phyloP scores from a whole-genome alignment of 1,139 yeast genomes.

The Kurtzmaniella quercitrusa region DNA sequence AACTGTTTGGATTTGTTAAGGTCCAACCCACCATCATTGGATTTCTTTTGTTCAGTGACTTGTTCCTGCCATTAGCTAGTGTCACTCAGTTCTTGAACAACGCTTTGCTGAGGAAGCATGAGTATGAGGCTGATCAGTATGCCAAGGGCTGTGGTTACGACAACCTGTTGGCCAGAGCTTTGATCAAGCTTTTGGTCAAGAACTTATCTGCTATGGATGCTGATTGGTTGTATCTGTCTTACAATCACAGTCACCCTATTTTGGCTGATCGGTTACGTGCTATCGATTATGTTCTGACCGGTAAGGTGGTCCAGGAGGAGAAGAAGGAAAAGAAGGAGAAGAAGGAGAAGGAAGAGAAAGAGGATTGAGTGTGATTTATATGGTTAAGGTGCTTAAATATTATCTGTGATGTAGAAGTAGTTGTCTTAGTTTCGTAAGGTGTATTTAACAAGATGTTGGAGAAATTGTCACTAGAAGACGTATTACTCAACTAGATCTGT shows the following conservation, averaged over 20 bases:
- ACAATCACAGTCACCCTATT: slow-evolving; percentile 88
- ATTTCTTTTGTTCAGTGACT: slow-evolving; percentile 67
- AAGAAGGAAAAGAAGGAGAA: slow-evolving; percentile 2
- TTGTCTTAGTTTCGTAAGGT: too few species aligned
- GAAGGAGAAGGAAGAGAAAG: slow-evolving; percentile 3
- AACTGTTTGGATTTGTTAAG: slow-evolving; percentile 69
- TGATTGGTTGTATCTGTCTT: slow-evolving; percentile 85
- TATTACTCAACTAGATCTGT: too few species aligned
- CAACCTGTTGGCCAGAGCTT: slow-evolving; percentile 62
- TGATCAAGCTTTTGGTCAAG: slow-evolving; percentile 71
- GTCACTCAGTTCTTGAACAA: slow-evolving; percentile 63
- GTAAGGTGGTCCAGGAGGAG: slow-evolving; percentile 25
- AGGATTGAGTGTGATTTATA: neutral
- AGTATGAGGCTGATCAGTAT: slow-evolving; percentile 87
- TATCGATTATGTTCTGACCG: slow-evolving; percentile 48
- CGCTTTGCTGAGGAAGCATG: slow-evolving; percentile 74
- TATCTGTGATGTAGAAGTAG: too few species aligned
- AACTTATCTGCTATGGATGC: slow-evolving; percentile 83
- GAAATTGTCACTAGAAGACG: too few species aligned
- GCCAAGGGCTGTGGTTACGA: slow-evolving; percentile 74
- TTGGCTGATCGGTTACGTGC: slow-evolving; percentile 83
- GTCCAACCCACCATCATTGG: slow-evolving; percentile 75
- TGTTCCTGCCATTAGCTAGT: slow-evolving; percentile 74
- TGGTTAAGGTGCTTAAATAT: too few species aligned
- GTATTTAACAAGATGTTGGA: too few species aligned